Percentiles rank a stretch among this genome's conserved stretches.
Conservation (phyloP, 1,284 basidiomycete genomes). For the Sanghuangporus weigelae region DNA sequence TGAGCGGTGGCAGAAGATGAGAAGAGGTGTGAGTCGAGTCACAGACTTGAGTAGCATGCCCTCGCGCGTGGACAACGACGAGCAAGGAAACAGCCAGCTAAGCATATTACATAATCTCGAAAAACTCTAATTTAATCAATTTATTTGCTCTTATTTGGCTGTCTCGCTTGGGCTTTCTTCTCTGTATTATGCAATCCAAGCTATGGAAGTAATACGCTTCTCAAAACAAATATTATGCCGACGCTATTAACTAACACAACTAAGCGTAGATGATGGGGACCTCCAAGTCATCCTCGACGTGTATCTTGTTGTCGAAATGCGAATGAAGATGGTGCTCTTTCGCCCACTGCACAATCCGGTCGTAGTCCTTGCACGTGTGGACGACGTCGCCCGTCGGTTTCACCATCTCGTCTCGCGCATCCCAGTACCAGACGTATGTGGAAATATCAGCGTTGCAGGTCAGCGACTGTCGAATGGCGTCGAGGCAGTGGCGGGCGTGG, state of each 20-base stretch:
- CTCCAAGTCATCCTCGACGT: background rate
- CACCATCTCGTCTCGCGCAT: background rate
- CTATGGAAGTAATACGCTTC: background rate
- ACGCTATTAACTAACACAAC: background rate
- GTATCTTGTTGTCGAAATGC: background rate
- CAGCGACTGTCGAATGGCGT: slow-evolving; percentile 25
- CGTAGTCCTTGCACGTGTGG: background rate
- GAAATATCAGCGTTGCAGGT: slow-evolving; percentile 27
- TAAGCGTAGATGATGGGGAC: background rate
- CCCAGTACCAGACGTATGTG: slow-evolving; percentile 25
- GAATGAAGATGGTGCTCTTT: background rate
- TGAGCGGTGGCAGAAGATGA: background rate
- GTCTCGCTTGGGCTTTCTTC: background rate
- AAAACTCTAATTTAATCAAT: background rate
- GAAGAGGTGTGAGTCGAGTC: background rate
- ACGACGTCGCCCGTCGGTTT: background rate
- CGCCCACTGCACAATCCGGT: background rate
- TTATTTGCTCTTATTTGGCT: background rate
- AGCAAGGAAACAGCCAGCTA: background rate
- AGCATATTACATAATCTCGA: background rate
- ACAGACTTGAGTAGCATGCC: background rate
- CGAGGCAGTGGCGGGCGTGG: slow-evolving; percentile 6
- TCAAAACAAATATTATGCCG: background rate
- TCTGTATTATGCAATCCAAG: background rate
- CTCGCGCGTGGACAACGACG: background rate